Evolutionary conservation across 179 eudicot species (phyloP).

Genomic region (Drosera spatulata): DNA sequence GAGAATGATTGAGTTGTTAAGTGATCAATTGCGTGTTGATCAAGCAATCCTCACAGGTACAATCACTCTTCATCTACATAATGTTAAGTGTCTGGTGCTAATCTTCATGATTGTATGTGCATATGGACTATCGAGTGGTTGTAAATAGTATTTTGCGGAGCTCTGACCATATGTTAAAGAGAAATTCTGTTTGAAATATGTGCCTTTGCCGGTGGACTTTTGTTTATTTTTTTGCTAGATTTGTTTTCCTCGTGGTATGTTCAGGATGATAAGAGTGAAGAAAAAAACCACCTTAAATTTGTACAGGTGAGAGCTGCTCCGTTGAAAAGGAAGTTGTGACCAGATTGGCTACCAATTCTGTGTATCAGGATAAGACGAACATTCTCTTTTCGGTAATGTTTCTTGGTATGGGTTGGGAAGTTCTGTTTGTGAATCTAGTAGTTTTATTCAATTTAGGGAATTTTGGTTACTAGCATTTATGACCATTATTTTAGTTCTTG

Average conservation of each 20-base stretch:
- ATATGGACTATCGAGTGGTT: too few species aligned
- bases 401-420: not conserved
- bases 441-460: too few species aligned
- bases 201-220: too few species aligned
- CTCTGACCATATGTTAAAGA: too few species aligned
- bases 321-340: conserved; percentile 89
- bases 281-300: not conserved
- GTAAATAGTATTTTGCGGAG: too few species aligned
- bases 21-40: conserved; percentile 91
- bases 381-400: conserved; percentile 82
- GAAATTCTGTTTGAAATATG: too few species aligned
- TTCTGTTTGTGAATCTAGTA: not conserved
- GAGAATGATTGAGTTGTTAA: conserved; percentile 89
- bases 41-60: conserved; percentile 99
- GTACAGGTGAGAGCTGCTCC: conserved; percentile 95
- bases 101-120: not conserved
- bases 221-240: too few species aligned
- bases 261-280: too few species aligned
- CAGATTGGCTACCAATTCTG: conserved; percentile 69
- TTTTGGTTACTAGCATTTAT: too few species aligned
- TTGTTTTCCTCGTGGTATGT: too few species aligned
- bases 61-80: not conserved
- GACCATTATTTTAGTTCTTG: too few species aligned
- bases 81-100: not conserved
- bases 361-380: conserved; percentile 95